Evolutionary conservation across 2,329 filamentous ascomycete genomes (phyloP).

Genomic region (Diplodia intermedia): DNA sequence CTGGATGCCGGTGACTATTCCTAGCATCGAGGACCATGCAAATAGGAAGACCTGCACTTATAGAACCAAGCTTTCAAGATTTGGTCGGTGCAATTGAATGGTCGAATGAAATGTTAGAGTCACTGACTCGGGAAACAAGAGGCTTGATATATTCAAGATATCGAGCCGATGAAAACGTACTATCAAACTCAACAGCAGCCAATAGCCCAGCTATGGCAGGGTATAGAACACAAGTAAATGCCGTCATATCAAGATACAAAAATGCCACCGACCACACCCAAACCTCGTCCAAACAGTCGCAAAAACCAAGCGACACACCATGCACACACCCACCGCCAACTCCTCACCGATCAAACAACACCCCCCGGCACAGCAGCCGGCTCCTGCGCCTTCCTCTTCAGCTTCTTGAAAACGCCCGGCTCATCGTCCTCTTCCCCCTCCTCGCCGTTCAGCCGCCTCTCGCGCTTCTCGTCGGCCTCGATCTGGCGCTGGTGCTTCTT

Average conservation of each 20-base stretch:
- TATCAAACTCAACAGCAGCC: not conserved
- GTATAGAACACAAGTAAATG: not conserved
- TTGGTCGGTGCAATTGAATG: no score
- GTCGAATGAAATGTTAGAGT: no score
- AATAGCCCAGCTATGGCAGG: not conserved
- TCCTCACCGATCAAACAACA: not conserved
- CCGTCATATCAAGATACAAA: not conserved
- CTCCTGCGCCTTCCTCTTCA: conserved; percentile 19
- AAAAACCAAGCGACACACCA: not conserved
- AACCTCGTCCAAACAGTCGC: no score
- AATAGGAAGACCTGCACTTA: no score
- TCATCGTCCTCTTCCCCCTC: not conserved
- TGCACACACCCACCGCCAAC: no score
- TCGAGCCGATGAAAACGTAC: no score
- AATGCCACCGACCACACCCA: no score
- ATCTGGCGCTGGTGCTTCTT: conserved; percentile 44
- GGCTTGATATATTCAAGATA: no score
- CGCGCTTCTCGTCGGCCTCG: conserved; percentile 35
- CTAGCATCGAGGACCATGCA: no score
- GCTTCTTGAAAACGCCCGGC: not conserved
- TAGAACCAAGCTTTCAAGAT: no score
- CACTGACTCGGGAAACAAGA: no score
- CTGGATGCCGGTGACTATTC: no score
- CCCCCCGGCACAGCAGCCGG: conserved; percentile 8
- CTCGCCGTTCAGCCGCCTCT: not conserved